Base-by-base conservation (phyloP, 2,329 filamentous ascomycete species). In the Geoglossum cookeanum region DNA sequence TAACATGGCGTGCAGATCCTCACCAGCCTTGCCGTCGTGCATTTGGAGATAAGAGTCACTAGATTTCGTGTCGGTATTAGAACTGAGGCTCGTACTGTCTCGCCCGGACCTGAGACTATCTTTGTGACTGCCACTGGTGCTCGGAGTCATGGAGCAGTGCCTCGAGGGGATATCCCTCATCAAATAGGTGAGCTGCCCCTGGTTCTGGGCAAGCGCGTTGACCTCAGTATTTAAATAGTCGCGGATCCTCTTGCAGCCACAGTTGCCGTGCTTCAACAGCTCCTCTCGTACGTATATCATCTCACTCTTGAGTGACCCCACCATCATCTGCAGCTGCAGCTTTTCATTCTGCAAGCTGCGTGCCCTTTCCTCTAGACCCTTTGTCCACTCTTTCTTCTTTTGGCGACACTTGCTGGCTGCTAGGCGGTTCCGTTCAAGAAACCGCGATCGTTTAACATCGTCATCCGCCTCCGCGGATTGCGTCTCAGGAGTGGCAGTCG, bases 391-490 rank as follows among this genome's bases (percentile, higher is more conserved):
- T 66, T 80, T 80, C 68, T 80, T 80, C 70, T 85, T 86, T 64
- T 83, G 78, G 3, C 84, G 78, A 64, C 84, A 88, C 65, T 87
- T 87, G 66, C 80, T 84, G 1, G 85, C 84, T 0, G 85, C 84
- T 1, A 84, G 71, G 8, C 84, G 76, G 66, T 89, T 89, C 59
- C 84, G 78, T 67, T 85, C 81, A 0, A 87, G 73, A 62, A 81
- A 82, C 60, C 75, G 76, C 60, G 72, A 74, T 32, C 78, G 72
- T 62, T 77, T 79, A 4, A 60, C 47, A 6, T 65, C 65, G 1
- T 69, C 67, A 8, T 74, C 70, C 22, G 59, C 56, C 17, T 62
- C 60, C 3, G 53, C 57, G 4, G 55, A 44, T 27, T 67, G 67
- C 32, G 62, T 29, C 48, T 52, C 48, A 11, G 37, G 55, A 17